Percentiles rank a stretch among this genome's conserved stretches.
Conservation (phyloP, 2,329 filamentous ascomycete genomes). For the Blastomyces emzantsi region DNA sequence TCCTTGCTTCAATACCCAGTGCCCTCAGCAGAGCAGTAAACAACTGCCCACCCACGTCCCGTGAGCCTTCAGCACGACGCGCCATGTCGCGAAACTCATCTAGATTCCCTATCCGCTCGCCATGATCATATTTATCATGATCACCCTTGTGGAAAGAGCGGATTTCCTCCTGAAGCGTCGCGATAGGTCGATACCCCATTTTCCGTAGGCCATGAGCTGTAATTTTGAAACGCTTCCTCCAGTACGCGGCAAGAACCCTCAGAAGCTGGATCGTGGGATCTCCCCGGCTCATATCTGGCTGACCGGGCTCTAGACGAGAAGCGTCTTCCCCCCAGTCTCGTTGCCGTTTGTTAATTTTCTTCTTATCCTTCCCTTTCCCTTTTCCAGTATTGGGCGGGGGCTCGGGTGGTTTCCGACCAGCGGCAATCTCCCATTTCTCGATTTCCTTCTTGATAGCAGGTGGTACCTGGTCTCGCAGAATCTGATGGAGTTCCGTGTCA, state of each 20-base stretch:
- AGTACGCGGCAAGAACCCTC: constrained; percentile 69
- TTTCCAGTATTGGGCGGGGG: constrained; percentile 35
- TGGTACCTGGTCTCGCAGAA: constrained; percentile 64
- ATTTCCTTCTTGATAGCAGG: constrained; percentile 61
- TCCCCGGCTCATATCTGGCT: constrained; percentile 68
- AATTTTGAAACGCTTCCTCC: constrained; percentile 74
- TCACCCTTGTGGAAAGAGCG: constrained; percentile 58
- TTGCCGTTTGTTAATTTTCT: constrained; percentile 23
- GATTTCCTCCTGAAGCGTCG: constrained; percentile 63
- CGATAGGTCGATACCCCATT: constrained; percentile 73
- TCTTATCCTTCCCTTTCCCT: constrained; percentile 33
- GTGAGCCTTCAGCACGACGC: constrained; percentile 63
- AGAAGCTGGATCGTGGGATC: constrained; percentile 73
- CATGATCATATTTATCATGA: constrained; percentile 57
- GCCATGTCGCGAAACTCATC: constrained; percentile 62
- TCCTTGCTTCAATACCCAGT: constrained; percentile 68
- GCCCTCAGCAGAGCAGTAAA: constrained; percentile 79
- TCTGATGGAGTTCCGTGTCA: constrained; percentile 64
- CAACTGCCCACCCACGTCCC: constrained; percentile 79
- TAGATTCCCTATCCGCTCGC: constrained; percentile 62
- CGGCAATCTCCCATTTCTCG: constrained; percentile 61
- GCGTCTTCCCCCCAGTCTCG: constrained; percentile 67
- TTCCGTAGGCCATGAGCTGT: constrained; percentile 78
- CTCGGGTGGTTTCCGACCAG: constrained; percentile 48
- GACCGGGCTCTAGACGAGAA: constrained; percentile 58